These are phyloP conservation scores for Eucalyptus virginea DNA, from an alignment of 345 rosid genomes.

Conservation along the genomic window DNA sequence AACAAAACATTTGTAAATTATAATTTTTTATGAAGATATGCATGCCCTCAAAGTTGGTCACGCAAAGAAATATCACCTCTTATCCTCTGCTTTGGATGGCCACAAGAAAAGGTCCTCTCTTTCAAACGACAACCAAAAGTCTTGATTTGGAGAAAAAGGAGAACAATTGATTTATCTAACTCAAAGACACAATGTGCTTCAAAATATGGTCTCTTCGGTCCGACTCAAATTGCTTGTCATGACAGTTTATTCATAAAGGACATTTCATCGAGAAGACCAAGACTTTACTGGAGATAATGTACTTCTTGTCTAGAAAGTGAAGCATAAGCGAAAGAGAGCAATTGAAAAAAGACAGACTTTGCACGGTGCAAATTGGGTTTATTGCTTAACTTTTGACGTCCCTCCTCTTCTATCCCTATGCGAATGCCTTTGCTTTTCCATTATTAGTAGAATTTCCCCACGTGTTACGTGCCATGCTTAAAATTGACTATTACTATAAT, in stretches of 20 bases:
- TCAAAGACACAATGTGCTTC: background rate
- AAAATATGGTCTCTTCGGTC: background rate
- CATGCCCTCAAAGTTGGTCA: background rate
- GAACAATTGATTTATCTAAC: background rate
- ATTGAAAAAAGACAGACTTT: no score
- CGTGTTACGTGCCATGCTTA: background rate
- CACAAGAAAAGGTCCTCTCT: background rate
- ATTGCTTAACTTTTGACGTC: no score
- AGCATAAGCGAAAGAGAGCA: no score
- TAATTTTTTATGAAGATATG: background rate
- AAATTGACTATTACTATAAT: background rate
- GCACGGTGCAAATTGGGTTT: no score
- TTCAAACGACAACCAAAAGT: background rate
- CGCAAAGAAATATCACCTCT: background rate
- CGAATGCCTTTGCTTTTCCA: no score
- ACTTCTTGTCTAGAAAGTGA: no score
- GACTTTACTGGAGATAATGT: rapidly evolving
- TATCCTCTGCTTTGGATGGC: background rate
- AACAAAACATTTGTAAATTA: no score
- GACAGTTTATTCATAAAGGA: no score
- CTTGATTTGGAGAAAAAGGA: background rate
- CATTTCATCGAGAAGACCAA: background rate
- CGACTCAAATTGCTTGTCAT: background rate
- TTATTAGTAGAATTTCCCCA: no score
- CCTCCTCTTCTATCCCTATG: no score